These are phyloP conservation scores for Aureobasidium sp. DNA, from an alignment of 2,329 filamentous ascomycete genomes.

Conservation along the genomic window DNA sequence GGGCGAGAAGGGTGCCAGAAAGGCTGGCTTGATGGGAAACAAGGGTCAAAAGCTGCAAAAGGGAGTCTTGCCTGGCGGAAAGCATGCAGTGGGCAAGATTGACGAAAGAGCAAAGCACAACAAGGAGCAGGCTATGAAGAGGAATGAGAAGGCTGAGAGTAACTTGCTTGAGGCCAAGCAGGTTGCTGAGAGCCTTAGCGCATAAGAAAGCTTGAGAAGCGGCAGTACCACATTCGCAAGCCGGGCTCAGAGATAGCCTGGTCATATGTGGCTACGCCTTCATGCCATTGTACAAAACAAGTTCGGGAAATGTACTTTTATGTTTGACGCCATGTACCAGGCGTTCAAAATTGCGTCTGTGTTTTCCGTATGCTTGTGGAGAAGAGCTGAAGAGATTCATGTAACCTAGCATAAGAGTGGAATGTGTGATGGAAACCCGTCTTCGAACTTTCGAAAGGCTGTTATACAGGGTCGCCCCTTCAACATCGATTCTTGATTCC, in stretches of 20 bases:
- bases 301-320: background rate
- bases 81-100: conserved; percentile 27
- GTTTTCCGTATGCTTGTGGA: background rate
- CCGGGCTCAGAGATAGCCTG: background rate
- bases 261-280: background rate
- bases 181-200: conserved; percentile 19
- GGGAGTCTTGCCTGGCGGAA: conserved; percentile 28
- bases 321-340: background rate
- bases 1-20: conserved; percentile 23
- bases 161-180: conserved; percentile 24
- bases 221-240: background rate
- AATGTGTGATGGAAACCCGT: background rate
- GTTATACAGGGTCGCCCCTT: background rate
- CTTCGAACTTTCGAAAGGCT: background rate
- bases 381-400: background rate
- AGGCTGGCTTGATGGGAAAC: conserved; percentile 22
- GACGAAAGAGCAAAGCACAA: conserved; percentile 25
- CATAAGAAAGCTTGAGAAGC: background rate
- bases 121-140: conserved; percentile 24
- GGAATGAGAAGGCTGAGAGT: conserved; percentile 23
- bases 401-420: background rate
- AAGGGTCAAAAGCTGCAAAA: conserved; percentile 29
- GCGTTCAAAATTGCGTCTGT: background rate
- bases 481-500: background rate
- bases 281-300: background rate